These are phyloP conservation scores for Aspergillus sclerotiicarbonarius DNA, from an alignment of 495 filamentous ascomycete species.

Conservation along the genomic window DNA sequence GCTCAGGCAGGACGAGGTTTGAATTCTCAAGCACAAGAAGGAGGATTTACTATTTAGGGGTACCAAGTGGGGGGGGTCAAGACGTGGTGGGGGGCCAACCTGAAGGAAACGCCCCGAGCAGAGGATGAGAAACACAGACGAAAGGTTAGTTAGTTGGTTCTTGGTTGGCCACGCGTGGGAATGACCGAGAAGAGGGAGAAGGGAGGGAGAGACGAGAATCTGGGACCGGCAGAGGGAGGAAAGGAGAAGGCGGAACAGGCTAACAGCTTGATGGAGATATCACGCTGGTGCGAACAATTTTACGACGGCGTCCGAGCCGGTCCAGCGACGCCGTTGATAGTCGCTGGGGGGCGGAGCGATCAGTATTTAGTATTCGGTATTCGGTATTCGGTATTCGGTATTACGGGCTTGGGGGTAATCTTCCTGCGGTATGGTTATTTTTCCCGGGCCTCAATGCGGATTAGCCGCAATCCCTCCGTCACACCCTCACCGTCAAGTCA, in stretches of 20 bases:
- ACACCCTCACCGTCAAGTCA: not conserved
- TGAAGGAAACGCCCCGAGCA: conserved; percentile 12
- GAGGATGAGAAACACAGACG: conserved; percentile 4
- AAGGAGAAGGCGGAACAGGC: conserved; percentile 13
- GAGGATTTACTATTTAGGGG: conserved; percentile 15
- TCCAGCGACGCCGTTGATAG: conserved; percentile 17
- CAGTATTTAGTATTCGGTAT: conserved; percentile 4
- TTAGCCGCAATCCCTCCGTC: not conserved
- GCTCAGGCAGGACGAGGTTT: conserved; percentile 16
- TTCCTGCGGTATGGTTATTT: not conserved
- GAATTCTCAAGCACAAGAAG: conserved; percentile 2
- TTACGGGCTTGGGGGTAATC: no score
- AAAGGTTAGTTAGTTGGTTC: no score
- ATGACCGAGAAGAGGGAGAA: not conserved
- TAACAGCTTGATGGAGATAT: conserved; percentile 6
- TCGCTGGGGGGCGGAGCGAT: conserved; percentile 13
- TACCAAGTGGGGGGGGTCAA: conserved; percentile 15
- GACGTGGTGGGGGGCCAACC: conserved; percentile 14
- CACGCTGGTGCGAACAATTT: conserved; percentile 26
- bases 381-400: no score
- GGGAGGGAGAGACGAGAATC: conserved; percentile 14
- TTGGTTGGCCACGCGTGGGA: conserved; percentile 1
- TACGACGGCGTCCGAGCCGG: conserved; percentile 22
- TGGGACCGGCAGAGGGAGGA: conserved; percentile 6
- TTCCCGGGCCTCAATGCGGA: not conserved